A percentile compares a stretch with the other conserved stretches of the same genome.
phyloP scores from a whole-genome alignment of 768 basidiomycete genomes.

The Amanita muscaria region DNA sequence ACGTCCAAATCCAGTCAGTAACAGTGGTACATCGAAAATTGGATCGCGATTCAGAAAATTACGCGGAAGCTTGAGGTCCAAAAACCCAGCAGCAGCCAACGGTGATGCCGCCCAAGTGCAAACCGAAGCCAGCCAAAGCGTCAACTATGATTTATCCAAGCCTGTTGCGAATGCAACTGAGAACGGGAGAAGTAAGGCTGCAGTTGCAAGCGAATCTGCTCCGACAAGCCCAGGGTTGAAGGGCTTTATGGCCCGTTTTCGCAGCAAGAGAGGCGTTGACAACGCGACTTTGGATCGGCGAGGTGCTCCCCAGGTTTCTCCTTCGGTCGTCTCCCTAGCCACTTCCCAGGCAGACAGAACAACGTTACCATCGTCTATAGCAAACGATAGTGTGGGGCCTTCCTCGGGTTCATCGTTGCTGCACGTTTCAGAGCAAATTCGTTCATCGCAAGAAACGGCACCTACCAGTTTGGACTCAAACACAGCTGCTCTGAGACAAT shows the following conservation, averaged over 20 bases:
- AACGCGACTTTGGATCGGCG: constrained; percentile 12
- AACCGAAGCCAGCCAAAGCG: constrained; percentile 27
- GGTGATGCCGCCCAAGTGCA: not conserved
- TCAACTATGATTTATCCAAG: constrained; percentile 33
- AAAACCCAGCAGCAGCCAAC: constrained; percentile 19
- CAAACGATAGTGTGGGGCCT: constrained; percentile 15
- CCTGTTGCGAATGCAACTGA: constrained; percentile 42
- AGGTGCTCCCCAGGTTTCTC: constrained; percentile 13
- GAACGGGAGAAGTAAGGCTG: constrained; percentile 41
- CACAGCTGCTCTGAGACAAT: constrained; percentile 42
- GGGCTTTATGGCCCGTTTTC: constrained; percentile 76
- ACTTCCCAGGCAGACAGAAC: constrained; percentile 8
- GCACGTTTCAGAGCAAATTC: constrained; percentile 21
- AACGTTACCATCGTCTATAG: constrained; percentile 6
- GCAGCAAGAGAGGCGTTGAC: constrained; percentile 35
- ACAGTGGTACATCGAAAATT: constrained; percentile 45
- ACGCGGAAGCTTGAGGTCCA: constrained; percentile 56
- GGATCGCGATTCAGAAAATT: constrained; percentile 68
- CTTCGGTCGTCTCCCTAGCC: constrained; percentile 13
- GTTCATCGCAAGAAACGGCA: constrained; percentile 7
- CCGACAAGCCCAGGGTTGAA: constrained; percentile 67
- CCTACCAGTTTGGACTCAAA: not conserved
- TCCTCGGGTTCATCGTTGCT: constrained; percentile 21
- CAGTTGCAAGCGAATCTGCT: constrained; percentile 55
- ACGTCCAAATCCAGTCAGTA: constrained; percentile 40